Evolutionary conservation across 768 basidiomycete species (phyloP), one percentile per base, ranked within the genome.

Genomic region (Leccinum disarticulatum): DNA sequence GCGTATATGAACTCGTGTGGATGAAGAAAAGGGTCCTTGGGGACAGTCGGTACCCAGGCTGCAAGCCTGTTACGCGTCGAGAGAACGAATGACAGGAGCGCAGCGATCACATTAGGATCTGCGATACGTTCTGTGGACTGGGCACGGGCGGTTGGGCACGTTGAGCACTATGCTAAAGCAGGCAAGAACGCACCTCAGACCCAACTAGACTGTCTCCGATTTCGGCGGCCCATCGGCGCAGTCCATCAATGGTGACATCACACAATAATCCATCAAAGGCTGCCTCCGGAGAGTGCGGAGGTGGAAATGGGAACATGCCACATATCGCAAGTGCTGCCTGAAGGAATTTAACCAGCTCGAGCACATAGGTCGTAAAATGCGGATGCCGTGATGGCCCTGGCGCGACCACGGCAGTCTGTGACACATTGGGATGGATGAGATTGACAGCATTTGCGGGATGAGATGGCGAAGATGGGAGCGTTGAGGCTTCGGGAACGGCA

Each of bases 1-100:
- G 82, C 81, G 27, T 75, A 71, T 22, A 81, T 66, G 60, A 93
- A 88, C 9, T 75, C 75, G 43, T 81, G 70, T 1, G 90, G 88
- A 58, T 90, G 82, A 49, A 90, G 75, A 67, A 94, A 92, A 1
- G 92, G 91, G 70, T 93, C 92, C 70, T 86, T 87, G 2, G 91
- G 87, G 38, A 87, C 75, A 33, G 70, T 62, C 65, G 78, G 64
- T 22, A 49, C 68, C 25, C 89, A 74, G 27, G 81, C 79, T 22
- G 83, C 79, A 15, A 93, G 80, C 68, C 87, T 90, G 74, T 90
- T 91, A 30, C 91, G 81, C 51, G 82, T 77, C 41, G 82, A 77
- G 19, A 90, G 77, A 33, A 93, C 81, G 52, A 90, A 79, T 57
- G 86, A 88, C 55, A 93, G 76, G 10, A 93, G 78, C 2, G 85